phyloP scores from a whole-genome alignment of 805 yeast genomes.

The Yarrowia sp. region DNA sequence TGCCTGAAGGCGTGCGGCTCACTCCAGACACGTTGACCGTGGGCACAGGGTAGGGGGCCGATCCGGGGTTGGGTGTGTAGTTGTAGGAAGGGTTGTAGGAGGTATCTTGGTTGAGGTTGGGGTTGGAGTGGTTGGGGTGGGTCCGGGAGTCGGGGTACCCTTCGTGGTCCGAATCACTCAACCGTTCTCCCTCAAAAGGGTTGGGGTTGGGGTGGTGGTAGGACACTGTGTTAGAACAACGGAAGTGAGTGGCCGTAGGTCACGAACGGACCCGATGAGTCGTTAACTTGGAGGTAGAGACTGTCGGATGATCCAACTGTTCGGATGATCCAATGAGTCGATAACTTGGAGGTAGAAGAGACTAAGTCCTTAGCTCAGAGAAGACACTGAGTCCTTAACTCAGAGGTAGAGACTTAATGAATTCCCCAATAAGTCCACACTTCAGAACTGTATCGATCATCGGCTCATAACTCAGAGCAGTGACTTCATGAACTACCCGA shows the following conservation, averaged over 20 bases:
- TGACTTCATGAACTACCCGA: no score
- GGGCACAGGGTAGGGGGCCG: conserved; percentile 17
- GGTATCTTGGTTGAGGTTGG: conserved; percentile 27
- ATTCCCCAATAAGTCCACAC: no score
- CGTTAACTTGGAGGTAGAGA: no score
- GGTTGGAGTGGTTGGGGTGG: not conserved
- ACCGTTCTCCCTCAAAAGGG: conserved; percentile 12
- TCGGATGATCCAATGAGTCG: no score
- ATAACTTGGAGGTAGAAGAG: no score
- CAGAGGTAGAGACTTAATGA: no score
- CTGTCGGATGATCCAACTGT: no score
- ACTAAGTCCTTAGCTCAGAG: no score
- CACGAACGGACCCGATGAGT: not conserved
- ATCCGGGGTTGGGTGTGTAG: not conserved
- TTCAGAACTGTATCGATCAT: no score
- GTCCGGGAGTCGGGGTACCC: no score
- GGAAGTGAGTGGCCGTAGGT: conserved; percentile 7
- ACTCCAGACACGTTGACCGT: conserved; percentile 9
- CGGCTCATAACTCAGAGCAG: no score
- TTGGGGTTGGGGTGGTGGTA: conserved; percentile 31
- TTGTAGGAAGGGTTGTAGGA: conserved; percentile 21
- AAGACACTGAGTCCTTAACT: no score
- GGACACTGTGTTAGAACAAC: conserved; percentile 15
- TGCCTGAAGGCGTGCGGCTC: not conserved
- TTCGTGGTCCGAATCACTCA: conserved; percentile 12